Evolutionary conservation across 2,329 filamentous ascomycete genomes (phyloP).

Genomic region (Tolypocladium tundrense): DNA sequence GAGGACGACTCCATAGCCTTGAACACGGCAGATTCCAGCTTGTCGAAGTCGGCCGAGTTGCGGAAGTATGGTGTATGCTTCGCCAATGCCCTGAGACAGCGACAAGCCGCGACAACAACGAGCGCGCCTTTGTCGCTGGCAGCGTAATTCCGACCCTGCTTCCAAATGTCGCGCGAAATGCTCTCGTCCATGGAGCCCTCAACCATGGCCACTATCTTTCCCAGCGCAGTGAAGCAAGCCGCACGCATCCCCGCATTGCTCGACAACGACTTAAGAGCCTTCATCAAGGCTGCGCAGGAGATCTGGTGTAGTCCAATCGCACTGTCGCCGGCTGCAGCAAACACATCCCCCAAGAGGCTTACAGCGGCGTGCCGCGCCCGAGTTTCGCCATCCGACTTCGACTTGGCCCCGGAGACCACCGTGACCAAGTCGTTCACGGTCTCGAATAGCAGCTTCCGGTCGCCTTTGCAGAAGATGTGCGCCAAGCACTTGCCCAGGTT

Average conservation of each 20-base stretch:
- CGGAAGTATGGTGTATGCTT: conserved; percentile 72
- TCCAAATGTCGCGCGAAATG: conserved; percentile 86
- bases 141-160: conserved; percentile 70
- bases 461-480: conserved; percentile 72
- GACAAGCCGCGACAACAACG: conserved; percentile 69
- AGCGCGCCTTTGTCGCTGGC: conserved; percentile 72
- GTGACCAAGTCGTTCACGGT: conserved; percentile 79
- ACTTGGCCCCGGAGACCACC: conserved; percentile 64
- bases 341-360: conserved; percentile 79
- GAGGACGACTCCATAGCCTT: conserved; percentile 77
- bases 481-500: conserved; percentile 78
- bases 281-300: conserved; percentile 61
- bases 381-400: conserved; percentile 63
- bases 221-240: conserved; percentile 63
- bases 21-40: conserved; percentile 70
- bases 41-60: conserved; percentile 84
- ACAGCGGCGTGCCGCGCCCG: conserved; percentile 80
- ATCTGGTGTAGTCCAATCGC: conserved; percentile 74
- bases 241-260: conserved; percentile 75
- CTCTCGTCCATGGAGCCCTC: conserved; percentile 70
- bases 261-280: conserved; percentile 68
- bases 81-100: conserved; percentile 65
- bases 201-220: conserved; percentile 68
- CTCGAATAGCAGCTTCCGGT: conserved; percentile 87
- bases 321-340: conserved; percentile 86